Base-by-base conservation (phyloP, 352 stramenopile species). In the Pythium rishiriense region DNA sequence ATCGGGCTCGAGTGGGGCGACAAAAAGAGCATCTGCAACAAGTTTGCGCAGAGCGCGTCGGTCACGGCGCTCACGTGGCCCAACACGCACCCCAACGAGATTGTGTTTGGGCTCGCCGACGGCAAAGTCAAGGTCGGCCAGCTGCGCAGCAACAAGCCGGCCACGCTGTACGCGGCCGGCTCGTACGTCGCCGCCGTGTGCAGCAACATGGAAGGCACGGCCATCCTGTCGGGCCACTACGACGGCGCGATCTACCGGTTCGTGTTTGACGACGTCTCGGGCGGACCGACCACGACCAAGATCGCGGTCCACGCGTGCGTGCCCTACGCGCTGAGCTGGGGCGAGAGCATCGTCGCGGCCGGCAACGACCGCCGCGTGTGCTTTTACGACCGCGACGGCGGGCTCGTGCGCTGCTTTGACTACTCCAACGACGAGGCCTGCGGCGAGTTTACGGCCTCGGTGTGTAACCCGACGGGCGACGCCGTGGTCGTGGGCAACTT, bases 21-120 rank as follows among this genome's bases (percentile, higher is more conserved):
- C 70, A 98, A 98, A 73, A 98, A 98, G 71, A 96, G 80, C 71
- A 98, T 98, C 46, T 98, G 93, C 76, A 98, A 98, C 81, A 98
- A 98, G 73, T 98, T 98, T 61, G 71, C 78, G 5, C 90, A 97
- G 69, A 75, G 70, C 31, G 76, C 72, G 52, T 89, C 90, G 9
- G 76, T 98, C 24, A 98, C 94, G 43, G 73, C 75, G 56, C 75
- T 98, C 58, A 85, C 89, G 46, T 98, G 95, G 95, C 93, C 95
- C 28, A 85, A 71, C 24, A 91, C 79, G 14, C 88, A 97, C 63
- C 85, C 90, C 25, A 97, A 97, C 46, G 93, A 98, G 66, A 82
- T 98, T 33, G 81, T 98, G n/a, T 98, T 98, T 64, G 94, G 95
- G 3, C 75, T 97, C 26, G 90, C 90, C 10, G 93, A 98, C 51